These are phyloP conservation scores for Alliaria petiolata DNA, from an alignment of 345 rosid species.

Conservation along the genomic window DNA sequence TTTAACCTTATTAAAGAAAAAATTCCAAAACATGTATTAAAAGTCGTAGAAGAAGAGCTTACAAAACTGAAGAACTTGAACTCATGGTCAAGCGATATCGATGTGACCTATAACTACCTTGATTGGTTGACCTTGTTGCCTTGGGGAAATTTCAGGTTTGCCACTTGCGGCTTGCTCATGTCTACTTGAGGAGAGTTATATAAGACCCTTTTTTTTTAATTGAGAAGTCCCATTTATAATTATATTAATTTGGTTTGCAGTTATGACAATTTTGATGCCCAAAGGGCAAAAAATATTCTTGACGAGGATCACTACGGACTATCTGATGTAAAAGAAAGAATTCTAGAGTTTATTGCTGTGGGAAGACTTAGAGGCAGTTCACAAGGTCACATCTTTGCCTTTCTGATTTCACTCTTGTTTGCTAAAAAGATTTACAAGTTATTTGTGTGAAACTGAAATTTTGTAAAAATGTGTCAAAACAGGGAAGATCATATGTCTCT, in stretches of 20 bases:
- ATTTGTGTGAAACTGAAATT: slow-evolving; percentile 10
- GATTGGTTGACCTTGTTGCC: slow-evolving; percentile 93
- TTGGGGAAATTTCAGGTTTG: slow-evolving; percentile 84
- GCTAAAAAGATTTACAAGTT: too few species aligned
- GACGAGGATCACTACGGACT: slow-evolving; percentile 94
- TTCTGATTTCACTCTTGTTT: background rate
- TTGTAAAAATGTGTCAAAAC: slow-evolving; percentile 19
- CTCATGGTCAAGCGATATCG: slow-evolving; percentile 79
- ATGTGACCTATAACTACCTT: slow-evolving; percentile 78
- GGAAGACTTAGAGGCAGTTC: slow-evolving; percentile 82
- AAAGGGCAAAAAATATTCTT: slow-evolving; percentile 68
- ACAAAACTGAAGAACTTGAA: slow-evolving; percentile 76
- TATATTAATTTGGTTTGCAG: slow-evolving; percentile 36
- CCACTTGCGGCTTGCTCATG: too few species aligned
- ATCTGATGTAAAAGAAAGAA: slow-evolving; percentile 88
- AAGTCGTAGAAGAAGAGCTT: slow-evolving; percentile 88
- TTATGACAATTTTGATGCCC: slow-evolving; percentile 81
- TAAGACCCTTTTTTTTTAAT: background rate
- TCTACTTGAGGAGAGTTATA: background rate
- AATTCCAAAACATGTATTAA: slow-evolving; percentile 74
- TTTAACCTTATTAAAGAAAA: slow-evolving; percentile 63
- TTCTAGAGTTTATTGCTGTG: slow-evolving; percentile 92
- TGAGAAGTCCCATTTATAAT: background rate
- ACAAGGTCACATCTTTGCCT: slow-evolving; percentile 46
- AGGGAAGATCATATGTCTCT: slow-evolving; percentile 96